Base-by-base conservation (phyloP, 176 grass and related monocot genomes). In the Themeda triandra region DNA sequence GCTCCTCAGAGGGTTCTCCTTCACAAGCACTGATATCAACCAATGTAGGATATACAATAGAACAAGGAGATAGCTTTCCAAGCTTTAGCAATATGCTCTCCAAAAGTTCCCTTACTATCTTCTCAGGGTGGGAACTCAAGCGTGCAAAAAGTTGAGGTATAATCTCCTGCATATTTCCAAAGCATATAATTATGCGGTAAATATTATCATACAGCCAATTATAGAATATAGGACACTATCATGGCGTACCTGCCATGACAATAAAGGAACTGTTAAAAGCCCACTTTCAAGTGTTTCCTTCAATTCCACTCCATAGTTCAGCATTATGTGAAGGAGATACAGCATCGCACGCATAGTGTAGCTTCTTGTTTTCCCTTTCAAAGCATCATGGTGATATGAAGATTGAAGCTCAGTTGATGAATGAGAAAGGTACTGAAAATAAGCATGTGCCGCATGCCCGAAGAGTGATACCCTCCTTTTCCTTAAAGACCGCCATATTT, bases 121-220 rank as follows among this genome's bases (percentile, higher is more conserved):
- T 92, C 68, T 98, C 93, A 77, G 92, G 92, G 85, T 98, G 95
- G 30, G 89, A 95, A 80, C 95, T 95, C 85, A 98, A 84, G 66
- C 92, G 91, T 75, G 92, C 95, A 95, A 95, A 98, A 51, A 98
- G 91, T 81, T 98, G 95, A 21, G 95, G 95, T 85, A 95, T 98
- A 67, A 98, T 84, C 73, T 98, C 95, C 95, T 98, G 80, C 86
- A 84, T 76, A 86, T 68, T 88, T 84, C 39, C 76, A 85, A 59
- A 80, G 77, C 56, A 72, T 63, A 84, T 33, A 60, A 35, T 54
- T 77, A 93, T 66, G 32, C 6, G 19, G 31, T 79, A 31, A 66
- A 33, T 25, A 69, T 75, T 53, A 81, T 14, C 13, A 25, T 37
- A 69, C 7, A 35, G 49, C 76, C 39, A 59, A 82, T 33, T 79